phyloP scores from a whole-genome alignment of 164 flowering plant genomes.

The Vitis rotundifolia region DNA sequence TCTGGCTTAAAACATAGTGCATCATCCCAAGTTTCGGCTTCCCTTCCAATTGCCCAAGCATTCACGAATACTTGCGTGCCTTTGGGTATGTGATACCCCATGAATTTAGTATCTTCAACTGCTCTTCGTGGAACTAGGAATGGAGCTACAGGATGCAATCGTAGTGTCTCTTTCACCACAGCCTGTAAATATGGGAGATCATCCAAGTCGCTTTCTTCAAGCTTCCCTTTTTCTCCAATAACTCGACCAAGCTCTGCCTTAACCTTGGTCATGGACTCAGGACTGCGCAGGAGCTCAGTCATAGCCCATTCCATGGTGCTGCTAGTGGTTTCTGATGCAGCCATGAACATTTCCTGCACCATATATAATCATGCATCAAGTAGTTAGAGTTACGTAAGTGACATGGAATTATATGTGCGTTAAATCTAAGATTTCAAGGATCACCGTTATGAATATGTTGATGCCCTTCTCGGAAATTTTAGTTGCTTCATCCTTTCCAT shows the following conservation, averaged over 20 bases:
- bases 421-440: not conserved
- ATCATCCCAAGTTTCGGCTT: constrained; percentile 20
- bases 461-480: constrained; percentile 30
- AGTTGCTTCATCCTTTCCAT: constrained; percentile 28
- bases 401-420: no score
- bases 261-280: constrained; percentile 27
- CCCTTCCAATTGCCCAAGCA: constrained; percentile 64
- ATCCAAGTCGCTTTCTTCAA: constrained; percentile 47
- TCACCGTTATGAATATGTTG: constrained; percentile 41
- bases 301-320: constrained; percentile 69
- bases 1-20: constrained; percentile 20
- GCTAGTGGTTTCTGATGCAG: constrained; percentile 57
- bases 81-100: constrained; percentile 50
- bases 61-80: constrained; percentile 56
- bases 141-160: constrained; percentile 64
- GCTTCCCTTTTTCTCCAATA: constrained; percentile 29
- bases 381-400: no score
- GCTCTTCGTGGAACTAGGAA: constrained; percentile 54
- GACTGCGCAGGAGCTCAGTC: constrained; percentile 57
- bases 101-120: constrained; percentile 30
- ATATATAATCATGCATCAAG: not conserved
- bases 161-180: constrained; percentile 53
- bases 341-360: constrained; percentile 53
- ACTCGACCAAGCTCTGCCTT: constrained; percentile 43
- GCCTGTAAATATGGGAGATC: constrained; percentile 50